Conservation (phyloP, 495 filamentous ascomycete species). For the Aspergillus olivimuriae region DNA sequence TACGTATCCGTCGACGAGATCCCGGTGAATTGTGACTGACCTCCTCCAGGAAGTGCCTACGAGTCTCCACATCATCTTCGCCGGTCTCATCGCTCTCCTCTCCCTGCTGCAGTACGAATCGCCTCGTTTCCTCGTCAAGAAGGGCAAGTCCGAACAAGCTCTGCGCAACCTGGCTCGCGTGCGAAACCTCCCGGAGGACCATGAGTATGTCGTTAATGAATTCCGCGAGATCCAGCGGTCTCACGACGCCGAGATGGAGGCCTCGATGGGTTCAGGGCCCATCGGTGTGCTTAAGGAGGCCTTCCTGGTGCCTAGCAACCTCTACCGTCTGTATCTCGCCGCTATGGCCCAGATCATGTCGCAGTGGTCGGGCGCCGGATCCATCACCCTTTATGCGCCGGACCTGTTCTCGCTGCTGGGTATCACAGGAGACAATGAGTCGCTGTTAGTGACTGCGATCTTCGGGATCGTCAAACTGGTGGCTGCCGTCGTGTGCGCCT, state of each 20-base stretch:
- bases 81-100: constrained; percentile 57
- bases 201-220: constrained; percentile 48
- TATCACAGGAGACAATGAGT: constrained; percentile 53
- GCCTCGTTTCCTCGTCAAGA: constrained; percentile 55
- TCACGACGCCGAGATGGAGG: constrained; percentile 63
- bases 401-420: constrained; percentile 62
- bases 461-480: constrained; percentile 66
- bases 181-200: constrained; percentile 35
- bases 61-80: constrained; percentile 67
- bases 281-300: constrained; percentile 53
- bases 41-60: constrained; percentile 52
- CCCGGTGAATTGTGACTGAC: constrained; percentile 20
- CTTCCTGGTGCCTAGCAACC: constrained; percentile 52
- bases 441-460: constrained; percentile 59
- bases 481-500: constrained; percentile 55
- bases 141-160: constrained; percentile 50
- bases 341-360: constrained; percentile 54
- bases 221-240: constrained; percentile 57
- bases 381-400: constrained; percentile 61
- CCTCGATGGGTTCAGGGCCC: constrained; percentile 49
- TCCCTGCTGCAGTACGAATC: constrained; percentile 62
- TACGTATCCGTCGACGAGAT: too few relatives aligned
- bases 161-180: constrained; percentile 30
- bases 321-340: constrained; percentile 57
- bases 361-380: constrained; percentile 65